phyloP scores from a whole-genome alignment of 768 basidiomycete species.

The Trichaptum fuscoviolaceum region DNA sequence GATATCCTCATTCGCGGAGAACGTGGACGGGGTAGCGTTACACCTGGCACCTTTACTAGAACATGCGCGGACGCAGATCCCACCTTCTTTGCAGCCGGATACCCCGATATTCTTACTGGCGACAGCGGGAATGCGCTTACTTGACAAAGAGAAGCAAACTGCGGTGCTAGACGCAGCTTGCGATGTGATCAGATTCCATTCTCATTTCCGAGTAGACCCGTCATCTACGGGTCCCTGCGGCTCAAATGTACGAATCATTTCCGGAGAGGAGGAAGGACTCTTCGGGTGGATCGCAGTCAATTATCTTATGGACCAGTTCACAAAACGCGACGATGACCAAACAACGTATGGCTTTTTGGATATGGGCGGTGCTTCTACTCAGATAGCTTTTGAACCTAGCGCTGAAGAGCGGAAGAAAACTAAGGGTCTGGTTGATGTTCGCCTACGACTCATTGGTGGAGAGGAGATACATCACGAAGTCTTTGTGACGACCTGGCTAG shows the following conservation, averaged over 20 bases:
- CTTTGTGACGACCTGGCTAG: slow-evolving; percentile 98
- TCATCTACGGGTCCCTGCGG: slow-evolving; percentile 78
- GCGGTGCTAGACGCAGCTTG: slow-evolving; percentile 75
- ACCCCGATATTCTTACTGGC: slow-evolving; percentile 94
- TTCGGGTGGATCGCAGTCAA: slow-evolving; percentile 99
- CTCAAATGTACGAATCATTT: slow-evolving; percentile 89
- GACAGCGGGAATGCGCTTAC: slow-evolving; percentile 94
- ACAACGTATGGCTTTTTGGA: slow-evolving; percentile 97
- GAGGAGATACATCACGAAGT: slow-evolving; percentile 86
- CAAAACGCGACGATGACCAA: slow-evolving; percentile 43
- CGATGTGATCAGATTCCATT: slow-evolving; percentile 65
- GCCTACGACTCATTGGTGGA: slow-evolving; percentile 75
- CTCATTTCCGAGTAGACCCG: slow-evolving; percentile 72
- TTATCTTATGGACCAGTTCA: slow-evolving; percentile 97
- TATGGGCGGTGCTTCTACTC: slow-evolving; percentile 99
- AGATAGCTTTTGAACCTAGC: slow-evolving; percentile 94
- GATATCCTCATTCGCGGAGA: slow-evolving; percentile 72
- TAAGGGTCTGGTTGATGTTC: slow-evolving; percentile 72
- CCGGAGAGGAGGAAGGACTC: slow-evolving; percentile 96
- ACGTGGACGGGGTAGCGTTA: slow-evolving; percentile 60
- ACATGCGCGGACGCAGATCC: slow-evolving; percentile 79
- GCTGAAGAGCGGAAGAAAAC: slow-evolving; percentile 45
- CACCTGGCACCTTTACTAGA: slow-evolving; percentile 81
- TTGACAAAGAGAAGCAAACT: slow-evolving; percentile 62
- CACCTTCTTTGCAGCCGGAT: slow-evolving; percentile 74